Base-by-base conservation (phyloP, 129 eudicot species). In the Tagetes patula region DNA sequence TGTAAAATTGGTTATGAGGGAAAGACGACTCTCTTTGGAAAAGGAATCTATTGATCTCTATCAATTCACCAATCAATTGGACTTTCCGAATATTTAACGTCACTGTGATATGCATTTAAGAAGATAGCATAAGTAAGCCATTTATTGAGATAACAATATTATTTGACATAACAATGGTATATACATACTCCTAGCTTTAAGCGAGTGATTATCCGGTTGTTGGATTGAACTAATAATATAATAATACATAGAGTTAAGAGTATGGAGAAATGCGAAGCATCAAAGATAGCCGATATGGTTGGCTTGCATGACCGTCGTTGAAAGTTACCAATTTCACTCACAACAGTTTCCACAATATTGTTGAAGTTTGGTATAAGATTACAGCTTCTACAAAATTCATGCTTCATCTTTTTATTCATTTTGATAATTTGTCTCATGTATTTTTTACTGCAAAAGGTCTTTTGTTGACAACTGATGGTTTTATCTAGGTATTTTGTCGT, bases 401-500 rank as follows among this genome's bases (percentile, higher is more conserved):
- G 70, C 63, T 74, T 62, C 12, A 37, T 27, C 38, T 8, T 30
- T 8, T 48, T 48, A 48, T 48, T 8, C 59, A 53, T 53, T 54
- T 56, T 56, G 64, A 56, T 56, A 56, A 1, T 56, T 13, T 31
- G 38, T 39, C 32, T 56, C 13, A 7, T 54, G 36, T 12, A 20
- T 20, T 20, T 36, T 32, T 14, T 53, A 53, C 59, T 53, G 3
- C 34, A 43, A 65, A 72, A 42, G 58, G 52, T 62, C 56, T 34
- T 68, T 9, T 73, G 60, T 40, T 36, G 32, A 61, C 60, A 61
- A 60, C 70, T 14, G 46, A 47, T 61, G 13, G 46, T 72, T 62
- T 59, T 56, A 41, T 37, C 64, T 74, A 64, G 64, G 54, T 39
- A 42, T 49, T 40, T 65, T 34, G 47, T 33, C 48, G 47, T 62